These are phyloP conservation scores for Aquilaria malaccensis DNA, from an alignment of 345 rosid genomes.

Conservation along the genomic window DNA sequence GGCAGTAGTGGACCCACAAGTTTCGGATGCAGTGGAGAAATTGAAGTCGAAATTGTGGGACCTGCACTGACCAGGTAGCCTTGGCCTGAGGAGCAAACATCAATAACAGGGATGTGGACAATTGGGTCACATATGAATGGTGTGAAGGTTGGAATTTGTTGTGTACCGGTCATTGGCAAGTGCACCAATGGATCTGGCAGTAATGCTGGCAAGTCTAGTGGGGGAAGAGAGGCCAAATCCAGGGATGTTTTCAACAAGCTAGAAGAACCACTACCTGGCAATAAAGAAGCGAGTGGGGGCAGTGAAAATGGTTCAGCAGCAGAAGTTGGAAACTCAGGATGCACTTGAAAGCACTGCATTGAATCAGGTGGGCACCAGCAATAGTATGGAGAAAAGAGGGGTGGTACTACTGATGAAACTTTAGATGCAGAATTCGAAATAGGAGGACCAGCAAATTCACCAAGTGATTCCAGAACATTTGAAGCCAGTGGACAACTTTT, in stretches of 20 bases:
- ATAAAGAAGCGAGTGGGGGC: constrained; percentile 59
- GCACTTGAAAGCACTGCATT: constrained; percentile 28
- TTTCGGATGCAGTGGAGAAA: constrained; percentile 51
- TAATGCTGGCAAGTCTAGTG: constrained; percentile 39
- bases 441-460: constrained; percentile 27
- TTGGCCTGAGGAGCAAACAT: constrained; percentile 93
- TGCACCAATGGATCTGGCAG: constrained; percentile 56
- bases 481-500: constrained; percentile 20
- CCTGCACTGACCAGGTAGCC: constrained; percentile 90
- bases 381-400: constrained; percentile 73
- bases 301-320: constrained; percentile 44
- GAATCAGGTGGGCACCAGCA: constrained; percentile 83
- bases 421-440: constrained; percentile 27
- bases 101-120: constrained; percentile 84
- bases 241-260: constrained; percentile 45
- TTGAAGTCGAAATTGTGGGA: constrained; percentile 48
- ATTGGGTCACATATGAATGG: constrained; percentile 93
- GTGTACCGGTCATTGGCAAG: constrained; percentile 47
- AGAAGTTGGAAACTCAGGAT: constrained; percentile 31
- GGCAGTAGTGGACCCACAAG: constrained; percentile 54
- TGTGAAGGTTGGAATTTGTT: constrained; percentile 65
- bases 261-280: constrained; percentile 45
- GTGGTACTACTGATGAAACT: constrained; percentile 32
- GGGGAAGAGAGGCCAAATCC: constrained; percentile 48
- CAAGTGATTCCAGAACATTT: constrained; percentile 36